Percentiles rank a stretch among this genome's conserved stretches.
phyloP scores from a whole-genome alignment of 805 yeast species.

The Cyberlindnera americana region DNA sequence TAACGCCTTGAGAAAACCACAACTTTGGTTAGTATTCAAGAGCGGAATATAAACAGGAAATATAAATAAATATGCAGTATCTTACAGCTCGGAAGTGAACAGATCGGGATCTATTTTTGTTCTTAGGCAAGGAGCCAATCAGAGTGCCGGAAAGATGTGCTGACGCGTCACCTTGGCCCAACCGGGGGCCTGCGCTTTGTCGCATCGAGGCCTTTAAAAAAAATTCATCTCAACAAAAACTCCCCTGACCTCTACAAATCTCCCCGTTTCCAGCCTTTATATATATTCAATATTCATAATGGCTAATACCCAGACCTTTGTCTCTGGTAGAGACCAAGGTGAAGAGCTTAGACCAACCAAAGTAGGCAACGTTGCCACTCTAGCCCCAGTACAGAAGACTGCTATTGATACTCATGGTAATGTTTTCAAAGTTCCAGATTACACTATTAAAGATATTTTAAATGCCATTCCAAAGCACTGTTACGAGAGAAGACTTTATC shows the following conservation, averaged over 20 bases:
- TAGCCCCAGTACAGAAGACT: slow-evolving; percentile 22
- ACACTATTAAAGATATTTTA: slow-evolving; percentile 53
- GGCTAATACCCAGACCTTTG: slow-evolving; percentile 14
- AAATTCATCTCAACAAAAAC: background rate
- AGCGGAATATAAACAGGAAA: too few species aligned
- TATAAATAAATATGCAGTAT: too few species aligned
- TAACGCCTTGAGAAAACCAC: too few species aligned
- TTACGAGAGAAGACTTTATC: slow-evolving; percentile 48
- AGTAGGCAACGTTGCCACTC: slow-evolving; percentile 23
- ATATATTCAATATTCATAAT: too few species aligned
- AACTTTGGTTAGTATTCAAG: too few species aligned
- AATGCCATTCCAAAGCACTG: slow-evolving; percentile 60
- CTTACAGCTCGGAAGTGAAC: too few species aligned
- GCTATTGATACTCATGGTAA: slow-evolving; percentile 52
- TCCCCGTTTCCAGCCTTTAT: too few species aligned
- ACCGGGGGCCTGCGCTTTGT: background rate
- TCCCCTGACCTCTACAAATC: too few species aligned
- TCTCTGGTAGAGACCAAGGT: slow-evolving; percentile 12
- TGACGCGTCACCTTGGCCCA: background rate
- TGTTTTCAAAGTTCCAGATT: slow-evolving; percentile 56
- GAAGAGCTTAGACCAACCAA: slow-evolving; percentile 21
- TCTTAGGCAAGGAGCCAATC: background rate
- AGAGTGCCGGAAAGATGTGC: background rate
- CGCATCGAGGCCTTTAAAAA: too few species aligned
- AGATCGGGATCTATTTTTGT: too few species aligned